Conservation (phyloP, 2,329 filamentous ascomycete species). For the Pleomassaria siparia region DNA sequence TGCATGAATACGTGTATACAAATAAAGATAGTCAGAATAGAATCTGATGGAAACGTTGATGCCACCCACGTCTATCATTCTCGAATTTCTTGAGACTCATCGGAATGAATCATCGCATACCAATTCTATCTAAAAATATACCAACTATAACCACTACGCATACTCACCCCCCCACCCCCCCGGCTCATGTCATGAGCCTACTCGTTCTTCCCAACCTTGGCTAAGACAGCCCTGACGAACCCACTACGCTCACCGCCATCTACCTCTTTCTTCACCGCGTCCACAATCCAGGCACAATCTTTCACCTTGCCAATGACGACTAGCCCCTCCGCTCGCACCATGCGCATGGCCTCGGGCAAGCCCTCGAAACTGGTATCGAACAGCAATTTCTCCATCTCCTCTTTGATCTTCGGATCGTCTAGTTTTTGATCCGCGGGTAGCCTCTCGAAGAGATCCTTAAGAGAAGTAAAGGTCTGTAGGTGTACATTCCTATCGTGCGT, state of each 20-base stretch:
- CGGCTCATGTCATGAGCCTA: not conserved
- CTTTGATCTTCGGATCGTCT: constrained; percentile 11
- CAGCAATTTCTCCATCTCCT: constrained; percentile 20
- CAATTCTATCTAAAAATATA: not conserved
- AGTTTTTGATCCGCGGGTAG: constrained; percentile 8
- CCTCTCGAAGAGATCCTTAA: constrained; percentile 23
- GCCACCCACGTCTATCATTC: no score
- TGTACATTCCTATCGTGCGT: constrained; percentile 24
- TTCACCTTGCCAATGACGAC: constrained; percentile 17
- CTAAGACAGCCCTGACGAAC: constrained; percentile 22
- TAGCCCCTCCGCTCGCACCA: constrained; percentile 30
- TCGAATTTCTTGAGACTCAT: no score
- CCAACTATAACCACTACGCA: not conserved
- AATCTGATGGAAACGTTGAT: no score
- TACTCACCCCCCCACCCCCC: not conserved
- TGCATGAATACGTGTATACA: no score
- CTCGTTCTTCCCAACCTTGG: constrained; percentile 17
- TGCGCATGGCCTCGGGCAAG: constrained; percentile 28
- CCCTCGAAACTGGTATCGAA: constrained; percentile 29
- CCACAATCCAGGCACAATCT: constrained; percentile 16
- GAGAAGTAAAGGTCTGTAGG: constrained; percentile 23
- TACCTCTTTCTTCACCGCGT: constrained; percentile 18
- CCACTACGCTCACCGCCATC: constrained; percentile 22
- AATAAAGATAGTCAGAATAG: no score
- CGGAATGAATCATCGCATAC: not conserved